These are phyloP conservation scores for Dryas drummondii DNA, from an alignment of 306 rosid species.

Conservation along the genomic window DNA sequence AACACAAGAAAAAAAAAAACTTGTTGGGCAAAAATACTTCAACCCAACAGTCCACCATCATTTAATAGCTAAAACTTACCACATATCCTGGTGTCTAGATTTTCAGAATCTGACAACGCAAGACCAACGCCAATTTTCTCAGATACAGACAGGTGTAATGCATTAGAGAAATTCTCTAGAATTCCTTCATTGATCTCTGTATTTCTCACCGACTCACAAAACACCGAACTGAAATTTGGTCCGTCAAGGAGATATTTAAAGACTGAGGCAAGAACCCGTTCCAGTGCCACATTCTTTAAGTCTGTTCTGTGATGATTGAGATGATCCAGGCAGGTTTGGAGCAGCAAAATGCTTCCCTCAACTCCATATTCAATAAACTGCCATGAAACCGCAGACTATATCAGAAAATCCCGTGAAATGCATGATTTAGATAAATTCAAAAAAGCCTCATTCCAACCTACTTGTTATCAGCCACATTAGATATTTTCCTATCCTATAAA, in stretches of 20 bases:
- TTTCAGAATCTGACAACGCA: conserved; percentile 87
- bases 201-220: conserved; percentile 70
- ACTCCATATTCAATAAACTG: conserved; percentile 81
- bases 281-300: conserved; percentile 45
- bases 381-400: conserved; percentile 20
- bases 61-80: conserved; percentile 46
- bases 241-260: conserved; percentile 65
- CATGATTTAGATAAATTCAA: conserved; percentile 1
- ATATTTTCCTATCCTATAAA: background rate
- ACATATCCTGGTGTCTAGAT: conserved; percentile 58
- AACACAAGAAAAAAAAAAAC: background rate
- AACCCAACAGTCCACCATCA: background rate
- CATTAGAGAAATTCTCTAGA: conserved; percentile 55
- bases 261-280: conserved; percentile 52
- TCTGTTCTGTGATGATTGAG: conserved; percentile 48
- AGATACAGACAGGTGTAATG: conserved; percentile 57
- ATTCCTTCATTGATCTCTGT: conserved; percentile 64
- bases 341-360: conserved; percentile 80
- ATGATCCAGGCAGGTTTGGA: conserved; percentile 79
- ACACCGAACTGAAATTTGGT: conserved; percentile 79
- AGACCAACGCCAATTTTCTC: conserved; percentile 83
- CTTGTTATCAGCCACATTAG: background rate
- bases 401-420: conserved; percentile 24
- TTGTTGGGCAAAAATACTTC: background rate
- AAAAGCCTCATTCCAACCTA: background rate